A percentile compares a stretch with the other conserved stretches of the same genome.
These are phyloP conservation scores for Pelargonium nanum DNA, from an alignment of 345 rosid genomes.

Conservation along the genomic window DNA sequence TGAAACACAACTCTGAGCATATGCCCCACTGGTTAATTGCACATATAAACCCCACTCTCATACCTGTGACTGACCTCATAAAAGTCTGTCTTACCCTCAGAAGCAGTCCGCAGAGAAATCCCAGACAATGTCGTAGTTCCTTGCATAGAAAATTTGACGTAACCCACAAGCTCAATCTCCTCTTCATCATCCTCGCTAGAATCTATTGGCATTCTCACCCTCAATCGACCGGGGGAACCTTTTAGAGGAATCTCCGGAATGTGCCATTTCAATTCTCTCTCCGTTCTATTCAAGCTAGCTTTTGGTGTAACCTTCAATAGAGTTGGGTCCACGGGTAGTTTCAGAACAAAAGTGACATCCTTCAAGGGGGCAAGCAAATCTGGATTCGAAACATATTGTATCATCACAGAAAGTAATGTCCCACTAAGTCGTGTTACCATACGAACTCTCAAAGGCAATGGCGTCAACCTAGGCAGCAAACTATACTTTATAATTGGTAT, in stretches of 20 bases:
- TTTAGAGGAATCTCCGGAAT: constrained; percentile 69
- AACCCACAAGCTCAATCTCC: constrained; percentile 64
- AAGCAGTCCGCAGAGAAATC: constrained; percentile 46
- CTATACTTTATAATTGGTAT: constrained; percentile 85
- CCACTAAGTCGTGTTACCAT: constrained; percentile 76
- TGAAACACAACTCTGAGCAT: constrained; percentile 5
- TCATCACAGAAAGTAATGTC: constrained; percentile 91
- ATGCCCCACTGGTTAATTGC: constrained; percentile 41
- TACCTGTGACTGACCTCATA: constrained; percentile 70
- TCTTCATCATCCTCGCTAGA: constrained; percentile 46
- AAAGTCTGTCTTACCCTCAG: constrained; percentile 80
- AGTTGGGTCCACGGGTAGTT: constrained; percentile 90
- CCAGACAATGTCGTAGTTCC: constrained; percentile 59
- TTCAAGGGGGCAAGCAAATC: constrained; percentile 57
- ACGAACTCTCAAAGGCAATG: constrained; percentile 83
- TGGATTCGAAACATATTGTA: constrained; percentile 84
- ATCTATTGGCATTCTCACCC: constrained; percentile 86
- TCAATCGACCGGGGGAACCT: constrained; percentile 64
- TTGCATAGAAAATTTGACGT: constrained; percentile 64
- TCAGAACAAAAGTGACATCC: constrained; percentile 68
- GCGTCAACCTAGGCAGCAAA: constrained; percentile 68
- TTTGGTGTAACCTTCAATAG: constrained; percentile 90
- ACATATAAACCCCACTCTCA: constrained; percentile 63
- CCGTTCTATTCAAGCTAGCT: constrained; percentile 74
- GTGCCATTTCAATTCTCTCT: constrained; percentile 84